Conservation (phyloP, 108 stramenopile genomes). For the Cyclotella atomus region DNA sequence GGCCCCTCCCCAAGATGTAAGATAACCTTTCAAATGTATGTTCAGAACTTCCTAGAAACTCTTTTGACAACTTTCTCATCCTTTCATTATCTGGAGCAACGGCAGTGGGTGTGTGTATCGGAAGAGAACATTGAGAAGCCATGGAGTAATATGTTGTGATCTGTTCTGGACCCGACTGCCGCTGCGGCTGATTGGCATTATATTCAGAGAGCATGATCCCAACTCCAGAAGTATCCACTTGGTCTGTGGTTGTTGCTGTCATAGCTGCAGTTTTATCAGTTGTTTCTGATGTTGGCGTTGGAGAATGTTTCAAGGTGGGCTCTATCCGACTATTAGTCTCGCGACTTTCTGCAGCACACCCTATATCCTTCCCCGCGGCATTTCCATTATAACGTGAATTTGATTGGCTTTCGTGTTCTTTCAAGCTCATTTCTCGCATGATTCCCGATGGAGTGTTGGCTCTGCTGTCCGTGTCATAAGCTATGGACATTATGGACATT, state of each 20-base stretch:
- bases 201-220: neutral
- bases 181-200: neutral
- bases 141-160: constrained; percentile 2
- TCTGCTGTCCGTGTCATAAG: neutral
- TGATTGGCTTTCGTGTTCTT: neutral
- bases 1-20: constrained; percentile 27
- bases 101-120: constrained; percentile 4
- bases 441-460: constrained; percentile 9
- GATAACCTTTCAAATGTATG: constrained; percentile 19
- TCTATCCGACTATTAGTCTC: neutral
- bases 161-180: neutral
- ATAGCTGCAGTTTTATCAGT: neutral
- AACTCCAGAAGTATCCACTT: neutral
- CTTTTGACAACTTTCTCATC: constrained; percentile 6
- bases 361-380: neutral
- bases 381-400: neutral
- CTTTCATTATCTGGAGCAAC: neutral
- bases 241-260: neutral
- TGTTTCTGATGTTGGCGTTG: too few species aligned
- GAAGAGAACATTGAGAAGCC: constrained; percentile 1
- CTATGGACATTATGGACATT: constrained; percentile 11
- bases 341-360: neutral
- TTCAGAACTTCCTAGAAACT: constrained; percentile 2
- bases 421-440: neutral
- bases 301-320: too few species aligned